These are phyloP conservation scores for Ophiostoma australiae DNA, from an alignment of 2,329 filamentous ascomycete species.

Conservation along the genomic window DNA sequence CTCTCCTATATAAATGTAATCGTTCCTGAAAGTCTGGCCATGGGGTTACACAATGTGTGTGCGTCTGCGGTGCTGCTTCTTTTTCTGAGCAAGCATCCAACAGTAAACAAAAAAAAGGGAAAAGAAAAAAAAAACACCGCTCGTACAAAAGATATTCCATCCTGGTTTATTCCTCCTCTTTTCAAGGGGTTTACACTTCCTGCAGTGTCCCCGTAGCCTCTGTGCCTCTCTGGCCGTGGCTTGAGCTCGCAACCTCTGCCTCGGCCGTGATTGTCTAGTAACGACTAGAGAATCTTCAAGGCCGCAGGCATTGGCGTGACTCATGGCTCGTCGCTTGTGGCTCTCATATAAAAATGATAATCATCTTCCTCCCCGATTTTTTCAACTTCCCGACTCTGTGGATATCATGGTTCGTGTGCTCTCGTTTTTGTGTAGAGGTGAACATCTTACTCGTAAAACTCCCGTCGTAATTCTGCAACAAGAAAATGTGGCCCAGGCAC, in stretches of 20 bases:
- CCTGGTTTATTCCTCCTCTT: background rate
- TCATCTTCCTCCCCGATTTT: background rate
- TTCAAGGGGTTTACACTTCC: background rate
- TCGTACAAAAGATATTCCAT: slow-evolving; percentile 7
- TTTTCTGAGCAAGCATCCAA: background rate
- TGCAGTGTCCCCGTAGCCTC: slow-evolving; percentile 4
- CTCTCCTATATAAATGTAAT: slow-evolving; percentile 1
- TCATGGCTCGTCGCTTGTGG: background rate
- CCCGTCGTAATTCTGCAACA: slow-evolving; percentile 2
- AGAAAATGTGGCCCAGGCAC: background rate
- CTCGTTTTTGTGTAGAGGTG: background rate
- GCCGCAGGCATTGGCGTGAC: too few relatives aligned
- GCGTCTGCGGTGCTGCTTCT: slow-evolving; percentile 6
- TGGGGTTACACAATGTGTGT: background rate
- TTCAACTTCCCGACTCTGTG: background rate
- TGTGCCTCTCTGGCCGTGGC: background rate
- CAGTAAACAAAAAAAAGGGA: slow-evolving; percentile 8
- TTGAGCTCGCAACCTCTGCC: too few relatives aligned
- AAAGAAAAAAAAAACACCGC: background rate
- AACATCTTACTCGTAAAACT: slow-evolving; percentile 9
- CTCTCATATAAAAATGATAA: background rate
- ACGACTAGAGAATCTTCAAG: background rate
- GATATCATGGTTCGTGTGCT: slow-evolving; percentile 8
- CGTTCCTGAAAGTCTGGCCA: slow-evolving; percentile 17
- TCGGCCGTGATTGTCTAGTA: too few relatives aligned